A percentile compares a stretch with the other conserved stretches of the same genome.
phyloP scores from a whole-genome alignment of 805 yeast species.

The Metschnikowia matae region DNA sequence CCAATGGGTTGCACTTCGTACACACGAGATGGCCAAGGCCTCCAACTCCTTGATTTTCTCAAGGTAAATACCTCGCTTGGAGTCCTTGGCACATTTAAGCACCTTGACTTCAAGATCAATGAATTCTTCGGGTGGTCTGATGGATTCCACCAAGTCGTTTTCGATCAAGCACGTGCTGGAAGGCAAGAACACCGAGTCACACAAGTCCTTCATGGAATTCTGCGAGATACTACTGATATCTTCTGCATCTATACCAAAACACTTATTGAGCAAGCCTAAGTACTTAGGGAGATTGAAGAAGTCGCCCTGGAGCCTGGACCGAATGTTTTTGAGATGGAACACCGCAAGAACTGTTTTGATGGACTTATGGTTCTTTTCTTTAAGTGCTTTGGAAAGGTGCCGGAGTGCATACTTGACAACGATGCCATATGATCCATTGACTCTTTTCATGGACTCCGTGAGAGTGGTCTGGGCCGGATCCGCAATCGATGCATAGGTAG shows the following conservation, averaged over 20 bases:
- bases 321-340: constrained; percentile 54
- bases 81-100: constrained; percentile 58
- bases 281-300: constrained; percentile 47
- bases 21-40: constrained; percentile 24
- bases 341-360: constrained; percentile 63
- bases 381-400: constrained; percentile 47
- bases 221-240: constrained; percentile 55
- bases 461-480: constrained; percentile 65
- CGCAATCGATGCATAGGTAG: constrained; percentile 68
- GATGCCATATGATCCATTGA: constrained; percentile 60
- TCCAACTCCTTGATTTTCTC: constrained; percentile 43
- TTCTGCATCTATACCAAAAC: constrained; percentile 53
- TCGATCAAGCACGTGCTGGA: constrained; percentile 49
- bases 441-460: constrained; percentile 62
- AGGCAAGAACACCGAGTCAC: constrained; percentile 29
- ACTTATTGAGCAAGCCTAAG: constrained; percentile 47
- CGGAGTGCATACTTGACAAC: constrained; percentile 50
- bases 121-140: constrained; percentile 59
- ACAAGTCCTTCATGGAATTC: constrained; percentile 39
- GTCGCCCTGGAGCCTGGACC: constrained; percentile 55
- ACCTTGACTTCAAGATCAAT: constrained; percentile 57
- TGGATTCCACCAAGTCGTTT: constrained; percentile 34
- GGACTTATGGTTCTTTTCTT: constrained; percentile 44
- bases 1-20: constrained; percentile 48
- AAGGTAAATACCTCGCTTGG: constrained; percentile 45